Conservation (phyloP, 352 stramenopile species). For the Phytophthora fragariaefolia region DNA sequence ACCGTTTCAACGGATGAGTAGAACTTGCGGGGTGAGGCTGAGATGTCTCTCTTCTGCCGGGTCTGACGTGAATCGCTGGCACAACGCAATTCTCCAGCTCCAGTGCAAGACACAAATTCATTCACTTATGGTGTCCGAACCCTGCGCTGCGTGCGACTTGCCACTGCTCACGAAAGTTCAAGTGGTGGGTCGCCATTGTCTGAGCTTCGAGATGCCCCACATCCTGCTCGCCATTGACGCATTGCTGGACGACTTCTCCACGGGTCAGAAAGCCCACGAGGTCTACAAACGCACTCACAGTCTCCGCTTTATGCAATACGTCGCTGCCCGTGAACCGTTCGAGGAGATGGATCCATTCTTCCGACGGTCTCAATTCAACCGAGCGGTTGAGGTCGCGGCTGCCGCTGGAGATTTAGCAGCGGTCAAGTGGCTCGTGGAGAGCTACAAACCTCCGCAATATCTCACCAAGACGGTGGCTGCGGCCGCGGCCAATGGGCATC, state of each 20-base stretch:
- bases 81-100: constrained; percentile 34
- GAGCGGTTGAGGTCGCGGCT: constrained; percentile 24
- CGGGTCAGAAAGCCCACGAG: constrained; percentile 19
- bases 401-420: constrained; percentile 26
- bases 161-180: constrained; percentile 30
- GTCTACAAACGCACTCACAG: constrained; percentile 31
- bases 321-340: constrained; percentile 30
- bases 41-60: constrained; percentile 2
- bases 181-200: constrained; percentile 22
- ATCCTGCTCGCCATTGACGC: constrained; percentile 30
- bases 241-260: constrained; percentile 35
- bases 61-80: background rate
- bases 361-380: constrained; percentile 31
- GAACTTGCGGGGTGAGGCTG: constrained; percentile 14
- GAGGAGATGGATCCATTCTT: constrained; percentile 37
- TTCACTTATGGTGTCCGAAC: constrained; percentile 21
- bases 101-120: constrained; percentile 3
- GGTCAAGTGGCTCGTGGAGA: constrained; percentile 31
- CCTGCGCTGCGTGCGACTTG: constrained; percentile 15
- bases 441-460: constrained; percentile 25
- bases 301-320: constrained; percentile 37
- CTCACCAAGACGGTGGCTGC: constrained; percentile 32
- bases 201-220: constrained; percentile 23
- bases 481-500: constrained; percentile 33
- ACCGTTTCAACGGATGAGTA: constrained; percentile 14